Evolutionary conservation across 2,329 filamentous ascomycete genomes (phyloP), one percentile per base, ranked within the genome.

Genomic region (Mycocentrospora acerina): DNA sequence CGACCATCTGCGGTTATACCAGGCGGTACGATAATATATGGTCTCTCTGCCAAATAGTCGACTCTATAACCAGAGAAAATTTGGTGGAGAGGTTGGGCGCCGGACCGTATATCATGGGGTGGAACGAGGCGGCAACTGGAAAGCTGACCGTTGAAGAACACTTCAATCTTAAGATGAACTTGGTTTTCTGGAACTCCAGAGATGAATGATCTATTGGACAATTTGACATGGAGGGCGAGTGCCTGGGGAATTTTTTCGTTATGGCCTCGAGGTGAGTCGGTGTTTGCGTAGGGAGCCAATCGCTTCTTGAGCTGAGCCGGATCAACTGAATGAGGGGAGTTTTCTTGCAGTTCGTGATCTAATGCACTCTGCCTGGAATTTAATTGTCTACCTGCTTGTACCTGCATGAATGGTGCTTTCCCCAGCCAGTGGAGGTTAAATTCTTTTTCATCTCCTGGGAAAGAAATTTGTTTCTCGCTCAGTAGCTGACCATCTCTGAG

Each of bases 61-160:
- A 70, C 50, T 9, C 71, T 59, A 9, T 47, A 62, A 11, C 73
- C 73, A 4, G 64, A 53, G 41, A 73, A 72, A 10, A 60, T 36
- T 14, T 55, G 57, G 29, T 60, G 43, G 2, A 53, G 31, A 3
- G 46, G 34, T 25, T 58, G 56, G 13, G 27, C 33, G 7, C 45
- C 53, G 9, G 35, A 41, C 3, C 33, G 44, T 7, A 55, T 30
- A 32, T 62, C 58, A 18, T 56, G 47, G 15, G 35, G 32, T 7
- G 61, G 47, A 8, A 66, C 32, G 16, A 62, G 51, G 5, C 47
- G 42, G 24, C 61, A 67, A n/a, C 50, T 58, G 4, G 62, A 61
- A 7, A 75, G 58, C 19, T 66, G 53, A 25, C 74, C 73, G 37
- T 76, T 76, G 51, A 73, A 59, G 47, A 72, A 70, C 4, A 76